A percentile compares a stretch with the other conserved stretches of the same genome.
phyloP scores from a whole-genome alignment of 208 protist species.

The Crithidia brevicula region DNA sequence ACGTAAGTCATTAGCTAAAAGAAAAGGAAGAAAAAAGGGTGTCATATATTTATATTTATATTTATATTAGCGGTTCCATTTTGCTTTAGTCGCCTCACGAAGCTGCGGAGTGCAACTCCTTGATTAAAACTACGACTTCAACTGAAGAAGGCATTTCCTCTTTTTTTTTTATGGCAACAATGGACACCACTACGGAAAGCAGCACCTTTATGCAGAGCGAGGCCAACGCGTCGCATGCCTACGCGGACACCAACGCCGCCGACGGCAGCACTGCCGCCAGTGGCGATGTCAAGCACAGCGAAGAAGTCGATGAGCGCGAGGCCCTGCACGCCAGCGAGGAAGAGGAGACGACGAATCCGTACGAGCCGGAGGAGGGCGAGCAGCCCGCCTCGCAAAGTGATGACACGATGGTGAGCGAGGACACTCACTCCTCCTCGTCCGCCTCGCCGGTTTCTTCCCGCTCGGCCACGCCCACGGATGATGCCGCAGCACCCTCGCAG shows the following conservation, averaged over 20 bases:
- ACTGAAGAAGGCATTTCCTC: too few species aligned
- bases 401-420: slow-evolving; percentile 9
- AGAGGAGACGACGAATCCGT: slow-evolving; percentile 38
- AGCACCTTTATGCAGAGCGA: slow-evolving; percentile 31
- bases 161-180: not conserved
- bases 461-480: not conserved
- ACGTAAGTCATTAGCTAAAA: too few species aligned
- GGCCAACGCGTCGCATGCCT: slow-evolving; percentile 8
- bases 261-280: not conserved
- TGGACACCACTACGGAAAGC: slow-evolving; percentile 35
- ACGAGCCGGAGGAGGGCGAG: slow-evolving; percentile 28
- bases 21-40: not conserved
- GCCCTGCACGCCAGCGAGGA: slow-evolving; percentile 45
- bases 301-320: slow-evolving; percentile 15
- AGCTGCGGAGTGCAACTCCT: too few species aligned
- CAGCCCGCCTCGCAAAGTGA: slow-evolving; percentile 3
- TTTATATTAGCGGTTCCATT: too few species aligned
- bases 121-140: too few species aligned
- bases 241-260: slow-evolving; percentile 5
- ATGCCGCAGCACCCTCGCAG: not conserved
- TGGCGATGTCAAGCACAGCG: not conserved
- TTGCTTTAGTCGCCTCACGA: too few species aligned
- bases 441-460: not conserved
- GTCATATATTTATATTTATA: not conserved
- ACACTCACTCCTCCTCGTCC: slow-evolving; percentile 22